phyloP scores from a whole-genome alignment of 2,329 filamentous ascomycete genomes.

The Neonectria coccinea region DNA sequence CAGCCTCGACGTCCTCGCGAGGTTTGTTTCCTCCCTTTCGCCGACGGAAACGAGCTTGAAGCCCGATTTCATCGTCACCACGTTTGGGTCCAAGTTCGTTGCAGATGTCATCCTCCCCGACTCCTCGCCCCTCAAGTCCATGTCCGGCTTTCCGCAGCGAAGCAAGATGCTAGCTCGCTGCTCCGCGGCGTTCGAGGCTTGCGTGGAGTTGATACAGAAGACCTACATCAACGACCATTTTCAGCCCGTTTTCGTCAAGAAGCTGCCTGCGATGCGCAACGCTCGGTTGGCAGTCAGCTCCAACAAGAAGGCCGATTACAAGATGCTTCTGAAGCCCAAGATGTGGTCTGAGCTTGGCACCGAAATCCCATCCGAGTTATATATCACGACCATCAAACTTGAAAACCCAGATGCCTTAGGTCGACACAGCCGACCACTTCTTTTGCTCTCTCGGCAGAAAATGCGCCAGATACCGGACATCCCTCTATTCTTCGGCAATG shows the following conservation, averaged over 20 bases:
- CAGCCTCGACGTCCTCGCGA: constrained; percentile 76
- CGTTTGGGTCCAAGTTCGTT: constrained; percentile 69
- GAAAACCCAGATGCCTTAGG: constrained; percentile 66
- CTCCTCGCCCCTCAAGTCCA: constrained; percentile 75
- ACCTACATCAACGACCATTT: constrained; percentile 80
- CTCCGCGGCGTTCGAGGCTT: constrained; percentile 88
- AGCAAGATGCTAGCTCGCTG: constrained; percentile 86
- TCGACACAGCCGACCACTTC: constrained; percentile 71
- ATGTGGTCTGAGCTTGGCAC: constrained; percentile 71
- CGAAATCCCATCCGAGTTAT: constrained; percentile 64
- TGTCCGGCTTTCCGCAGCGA: constrained; percentile 70
- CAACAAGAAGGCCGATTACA: constrained; percentile 79
- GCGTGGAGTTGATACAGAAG: constrained; percentile 73
- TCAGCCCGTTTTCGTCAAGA: constrained; percentile 77
- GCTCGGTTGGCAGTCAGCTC: constrained; percentile 84
- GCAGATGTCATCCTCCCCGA: constrained; percentile 86
- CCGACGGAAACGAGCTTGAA: constrained; percentile 47
- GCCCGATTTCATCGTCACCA: constrained; percentile 72
- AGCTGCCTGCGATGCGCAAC: constrained; percentile 85
- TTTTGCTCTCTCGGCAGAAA: constrained; percentile 75
- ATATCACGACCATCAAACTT: constrained; percentile 71
- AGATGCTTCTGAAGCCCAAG: constrained; percentile 81
- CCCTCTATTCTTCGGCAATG: constrained; percentile 76
- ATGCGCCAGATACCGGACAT: constrained; percentile 76
- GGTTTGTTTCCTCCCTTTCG: constrained; percentile 76